A percentile compares a stretch with the other conserved stretches of the same genome.
Conservation (phyloP, 2,329 filamentous ascomycete species). For the Ilyonectria sp. region DNA sequence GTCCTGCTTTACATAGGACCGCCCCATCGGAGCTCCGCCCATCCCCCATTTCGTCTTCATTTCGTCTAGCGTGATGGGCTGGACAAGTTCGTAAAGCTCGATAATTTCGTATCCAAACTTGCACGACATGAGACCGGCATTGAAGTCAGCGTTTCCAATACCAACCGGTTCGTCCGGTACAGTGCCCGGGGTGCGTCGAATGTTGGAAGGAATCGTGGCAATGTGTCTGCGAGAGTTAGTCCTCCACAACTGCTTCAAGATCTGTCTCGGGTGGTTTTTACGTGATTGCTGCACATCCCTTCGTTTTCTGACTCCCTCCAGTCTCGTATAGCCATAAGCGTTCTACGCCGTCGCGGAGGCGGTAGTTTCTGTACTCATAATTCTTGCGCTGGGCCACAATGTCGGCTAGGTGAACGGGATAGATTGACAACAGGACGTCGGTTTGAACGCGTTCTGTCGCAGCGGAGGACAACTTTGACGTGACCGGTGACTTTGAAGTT, state of each 20-base stretch:
- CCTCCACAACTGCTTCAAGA: not conserved
- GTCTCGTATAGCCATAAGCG: conserved; percentile 50
- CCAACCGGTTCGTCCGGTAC: conserved; percentile 43
- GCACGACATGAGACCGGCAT: conserved; percentile 45
- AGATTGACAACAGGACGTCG: conserved; percentile 46
- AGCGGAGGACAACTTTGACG: not conserved
- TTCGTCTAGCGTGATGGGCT: conserved; percentile 42
- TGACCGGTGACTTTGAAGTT: not conserved
- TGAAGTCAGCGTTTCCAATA: conserved; percentile 50
- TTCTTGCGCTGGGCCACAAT: conserved; percentile 45
- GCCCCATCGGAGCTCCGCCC: conserved; percentile 47
- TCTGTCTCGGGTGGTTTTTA: conserved; percentile 27
- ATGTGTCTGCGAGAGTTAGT: conserved; percentile 30
- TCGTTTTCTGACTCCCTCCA: not conserved
- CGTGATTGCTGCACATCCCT: conserved; percentile 43
- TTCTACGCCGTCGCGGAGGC: conserved; percentile 38
- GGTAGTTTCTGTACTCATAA: conserved; percentile 48
- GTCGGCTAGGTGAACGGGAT: conserved; percentile 39
- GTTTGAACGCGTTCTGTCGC: conserved; percentile 18
- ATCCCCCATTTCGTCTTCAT: conserved; percentile 46
- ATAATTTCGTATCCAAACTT: conserved; percentile 49
- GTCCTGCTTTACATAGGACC: conserved; percentile 39
- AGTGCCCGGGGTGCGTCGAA: conserved; percentile 33
- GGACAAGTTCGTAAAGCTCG: conserved; percentile 42
- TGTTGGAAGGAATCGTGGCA: conserved; percentile 24